Conservation (phyloP, 495 filamentous ascomycete genomes). For the Penicillium egyptiacum region DNA sequence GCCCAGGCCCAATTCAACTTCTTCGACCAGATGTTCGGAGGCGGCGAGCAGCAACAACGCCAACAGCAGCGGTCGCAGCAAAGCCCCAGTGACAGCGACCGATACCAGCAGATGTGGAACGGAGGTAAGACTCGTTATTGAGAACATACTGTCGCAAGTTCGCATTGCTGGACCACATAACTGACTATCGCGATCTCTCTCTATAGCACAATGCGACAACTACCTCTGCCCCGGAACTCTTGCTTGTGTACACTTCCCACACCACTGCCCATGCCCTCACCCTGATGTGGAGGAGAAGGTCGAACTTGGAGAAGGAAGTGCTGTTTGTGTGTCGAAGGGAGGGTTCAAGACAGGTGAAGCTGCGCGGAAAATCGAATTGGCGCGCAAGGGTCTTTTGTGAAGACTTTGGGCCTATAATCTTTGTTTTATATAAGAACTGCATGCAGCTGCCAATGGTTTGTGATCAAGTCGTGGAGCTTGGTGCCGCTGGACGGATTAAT, state of each 20-base stretch:
- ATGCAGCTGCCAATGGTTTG: neutral
- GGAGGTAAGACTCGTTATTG: conserved; percentile 43
- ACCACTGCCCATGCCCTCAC: conserved; percentile 90
- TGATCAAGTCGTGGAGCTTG: neutral
- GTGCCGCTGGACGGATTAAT: conserved; percentile 5
- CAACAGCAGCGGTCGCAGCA: conserved; percentile 69
- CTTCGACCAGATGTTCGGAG: conserved; percentile 83
- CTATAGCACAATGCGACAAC: conserved; percentile 70
- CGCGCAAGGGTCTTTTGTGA: conserved; percentile 79
- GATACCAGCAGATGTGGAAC: conserved; percentile 74
- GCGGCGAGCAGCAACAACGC: conserved; percentile 56
- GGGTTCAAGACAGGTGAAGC: conserved; percentile 76
- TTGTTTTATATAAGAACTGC: neutral
- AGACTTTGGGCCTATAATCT: neutral
- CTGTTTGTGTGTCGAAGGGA: conserved; percentile 77
- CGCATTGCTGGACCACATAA: conserved; percentile 2
- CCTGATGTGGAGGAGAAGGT: conserved; percentile 82
- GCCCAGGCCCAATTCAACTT: conserved; percentile 77
- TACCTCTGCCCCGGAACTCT: conserved; percentile 92
- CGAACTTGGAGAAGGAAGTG: conserved; percentile 78
- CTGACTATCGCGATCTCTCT: neutral
- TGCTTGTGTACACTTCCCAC: conserved; percentile 87
- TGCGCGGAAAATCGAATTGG: conserved; percentile 75
- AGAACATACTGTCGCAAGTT: neutral
- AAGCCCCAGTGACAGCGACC: conserved; percentile 70